These are phyloP conservation scores for Eucalyptus cladocalyx DNA, from an alignment of 345 rosid genomes.

Conservation along the genomic window DNA sequence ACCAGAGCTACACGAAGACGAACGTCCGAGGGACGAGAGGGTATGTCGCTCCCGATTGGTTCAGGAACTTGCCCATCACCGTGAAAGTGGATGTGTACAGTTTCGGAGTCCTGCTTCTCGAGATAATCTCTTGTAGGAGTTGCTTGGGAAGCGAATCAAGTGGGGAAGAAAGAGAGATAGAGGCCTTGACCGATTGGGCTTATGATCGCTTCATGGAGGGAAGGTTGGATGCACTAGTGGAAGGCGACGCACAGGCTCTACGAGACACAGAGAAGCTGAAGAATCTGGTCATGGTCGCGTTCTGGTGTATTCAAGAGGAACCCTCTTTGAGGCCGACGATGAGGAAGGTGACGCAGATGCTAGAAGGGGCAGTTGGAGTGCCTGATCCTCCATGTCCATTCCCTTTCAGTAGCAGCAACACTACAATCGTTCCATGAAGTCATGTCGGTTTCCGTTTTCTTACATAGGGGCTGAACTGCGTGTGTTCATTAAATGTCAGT, in stretches of 20 bases:
- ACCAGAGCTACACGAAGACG: conserved; percentile 2
- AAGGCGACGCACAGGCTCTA: not conserved
- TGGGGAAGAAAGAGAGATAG: conserved; percentile 2
- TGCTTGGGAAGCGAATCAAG: not conserved
- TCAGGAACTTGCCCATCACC: conserved; percentile 1
- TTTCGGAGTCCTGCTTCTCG: conserved; percentile 12
- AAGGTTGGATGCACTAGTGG: conserved; percentile 4
- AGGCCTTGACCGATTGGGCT: conserved; percentile 24
- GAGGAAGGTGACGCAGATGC: conserved; percentile 40
- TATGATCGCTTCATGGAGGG: conserved; percentile 24
- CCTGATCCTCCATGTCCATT: conserved; percentile 6
- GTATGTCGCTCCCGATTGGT: conserved; percentile 21
- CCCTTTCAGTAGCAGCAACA: not conserved
- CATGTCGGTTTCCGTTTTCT: not conserved
- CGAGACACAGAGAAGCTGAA: not conserved
- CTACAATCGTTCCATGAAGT: not conserved
- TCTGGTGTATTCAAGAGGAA: conserved; percentile 44
- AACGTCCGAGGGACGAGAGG: conserved; percentile 15
- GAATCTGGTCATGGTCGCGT: conserved; percentile 13
- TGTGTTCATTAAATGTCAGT: not conserved
- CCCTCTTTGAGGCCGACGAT: conserved; percentile 22
- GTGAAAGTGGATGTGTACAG: conserved; percentile 17
- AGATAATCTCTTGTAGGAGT: conserved; percentile 10
- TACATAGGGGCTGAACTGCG: not conserved
- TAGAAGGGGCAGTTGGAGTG: conserved; percentile 25